Evolutionary conservation across 331 rosid genomes (phyloP).

Genomic region (Quercus phellos): DNA sequence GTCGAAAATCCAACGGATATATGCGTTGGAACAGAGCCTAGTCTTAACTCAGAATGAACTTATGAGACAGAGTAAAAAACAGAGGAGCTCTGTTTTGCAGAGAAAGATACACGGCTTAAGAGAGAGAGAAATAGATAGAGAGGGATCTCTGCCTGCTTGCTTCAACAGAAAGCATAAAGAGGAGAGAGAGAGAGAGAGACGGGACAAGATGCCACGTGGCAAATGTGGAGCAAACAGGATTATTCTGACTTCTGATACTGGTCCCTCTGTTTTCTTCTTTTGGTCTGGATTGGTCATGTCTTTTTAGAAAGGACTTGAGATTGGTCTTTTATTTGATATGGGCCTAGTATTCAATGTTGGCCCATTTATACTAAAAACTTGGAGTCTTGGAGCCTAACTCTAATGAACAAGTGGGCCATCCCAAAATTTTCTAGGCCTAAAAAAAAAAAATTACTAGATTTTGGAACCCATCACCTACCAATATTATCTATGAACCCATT

Average conservation of each 20-base stretch:
- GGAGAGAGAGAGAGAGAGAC: neutral
- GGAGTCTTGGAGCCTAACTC: too few species aligned
- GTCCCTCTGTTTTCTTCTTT: neutral
- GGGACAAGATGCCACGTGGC: neutral
- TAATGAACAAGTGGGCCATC: too few species aligned
- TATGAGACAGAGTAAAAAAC: neutral
- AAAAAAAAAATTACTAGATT: too few species aligned
- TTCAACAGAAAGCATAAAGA: neutral
- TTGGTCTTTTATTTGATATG: neutral
- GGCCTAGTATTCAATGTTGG: too few species aligned
- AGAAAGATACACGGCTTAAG: neutral
- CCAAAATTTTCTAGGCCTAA: too few species aligned
- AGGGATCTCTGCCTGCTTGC: neutral
- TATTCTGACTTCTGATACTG: neutral
- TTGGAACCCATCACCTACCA: too few species aligned
- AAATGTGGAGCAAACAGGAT: neutral
- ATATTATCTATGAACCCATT: too few species aligned
- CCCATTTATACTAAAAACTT: too few species aligned
- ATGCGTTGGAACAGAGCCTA: neutral
- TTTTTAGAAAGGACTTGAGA: neutral
- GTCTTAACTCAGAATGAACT: neutral
- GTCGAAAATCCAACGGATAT: constrained; percentile 25
- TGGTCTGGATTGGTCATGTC: neutral
- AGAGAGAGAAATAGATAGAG: neutral
- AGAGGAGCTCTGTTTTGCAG: neutral